phyloP scores from a whole-genome alignment of 768 basidiomycete genomes.

The Naganishia randhawae region DNA sequence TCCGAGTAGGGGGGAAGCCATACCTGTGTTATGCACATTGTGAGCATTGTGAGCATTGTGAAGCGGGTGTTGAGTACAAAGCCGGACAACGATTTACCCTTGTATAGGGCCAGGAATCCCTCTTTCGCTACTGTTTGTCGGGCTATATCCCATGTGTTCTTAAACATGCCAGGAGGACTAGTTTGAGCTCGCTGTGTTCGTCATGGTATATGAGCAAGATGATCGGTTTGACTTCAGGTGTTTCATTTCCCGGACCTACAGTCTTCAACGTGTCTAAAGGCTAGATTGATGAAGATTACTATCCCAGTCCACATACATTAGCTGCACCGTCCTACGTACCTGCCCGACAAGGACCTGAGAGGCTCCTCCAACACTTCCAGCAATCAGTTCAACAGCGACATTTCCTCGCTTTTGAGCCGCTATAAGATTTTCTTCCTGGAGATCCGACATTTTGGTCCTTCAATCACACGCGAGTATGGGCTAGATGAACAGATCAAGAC shows the following conservation, averaged over 20 bases:
- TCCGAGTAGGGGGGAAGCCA: conserved; percentile 84
- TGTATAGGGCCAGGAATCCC: conserved; percentile 89
- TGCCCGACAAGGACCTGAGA: conserved; percentile 94
- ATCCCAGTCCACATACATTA: background rate
- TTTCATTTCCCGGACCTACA: conserved; percentile 26
- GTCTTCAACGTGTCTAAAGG: conserved; percentile 50
- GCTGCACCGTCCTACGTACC: conserved; percentile 52
- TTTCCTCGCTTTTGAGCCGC: conserved; percentile 8
- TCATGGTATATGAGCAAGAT: background rate
- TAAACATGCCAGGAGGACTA: conserved; percentile 56
- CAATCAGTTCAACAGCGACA: conserved; percentile 15
- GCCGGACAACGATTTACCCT: conserved; percentile 58
- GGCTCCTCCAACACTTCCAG: conserved; percentile 64
- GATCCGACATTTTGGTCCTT: background rate
- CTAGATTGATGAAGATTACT: conserved; percentile 22
- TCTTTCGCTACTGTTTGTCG: conserved; percentile 75
- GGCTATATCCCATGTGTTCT: conserved; percentile 90
- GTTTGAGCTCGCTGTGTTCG: conserved; percentile 49
- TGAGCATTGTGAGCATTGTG: background rate
- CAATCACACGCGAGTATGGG: background rate
- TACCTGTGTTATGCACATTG: conserved; percentile 56
- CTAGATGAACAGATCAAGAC: background rate
- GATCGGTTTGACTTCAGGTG: background rate
- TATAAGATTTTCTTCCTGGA: background rate
- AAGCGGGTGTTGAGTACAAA: no score